These are phyloP conservation scores for Boechera stricta DNA, from an alignment of 345 rosid genomes.

Conservation along the genomic window DNA sequence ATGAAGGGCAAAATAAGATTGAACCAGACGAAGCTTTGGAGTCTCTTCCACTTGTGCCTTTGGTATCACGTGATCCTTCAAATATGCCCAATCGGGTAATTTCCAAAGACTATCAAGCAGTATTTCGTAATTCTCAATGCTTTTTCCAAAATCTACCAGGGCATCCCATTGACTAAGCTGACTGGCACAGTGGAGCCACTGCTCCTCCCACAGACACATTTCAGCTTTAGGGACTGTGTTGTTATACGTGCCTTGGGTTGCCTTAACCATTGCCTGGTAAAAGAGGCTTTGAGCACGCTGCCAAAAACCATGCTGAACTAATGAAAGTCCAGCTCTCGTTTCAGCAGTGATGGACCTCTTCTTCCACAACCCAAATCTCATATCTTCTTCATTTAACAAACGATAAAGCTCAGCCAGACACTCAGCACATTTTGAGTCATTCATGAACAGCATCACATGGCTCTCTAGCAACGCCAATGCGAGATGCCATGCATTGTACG, in stretches of 20 bases:
- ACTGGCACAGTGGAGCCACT: constrained; percentile 91
- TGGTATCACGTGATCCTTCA: constrained; percentile 96
- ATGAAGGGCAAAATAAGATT: constrained; percentile 91
- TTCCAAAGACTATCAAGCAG: constrained; percentile 98
- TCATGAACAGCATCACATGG: constrained; percentile 90
- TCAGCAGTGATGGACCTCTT: constrained; percentile 93
- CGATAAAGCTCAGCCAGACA: constrained; percentile 97
- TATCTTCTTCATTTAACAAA: constrained; percentile 95
- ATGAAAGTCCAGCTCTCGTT: constrained; percentile 95
- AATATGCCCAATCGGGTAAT: constrained; percentile 89
- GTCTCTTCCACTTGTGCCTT: constrained; percentile 99
- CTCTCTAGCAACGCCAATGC: constrained; percentile 93
- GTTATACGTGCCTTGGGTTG: constrained; percentile 97
- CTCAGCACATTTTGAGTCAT: constrained; percentile 90
- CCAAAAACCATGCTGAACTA: constrained; percentile 99
- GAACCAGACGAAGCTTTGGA: constrained; percentile 90
- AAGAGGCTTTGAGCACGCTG: constrained; percentile 91
- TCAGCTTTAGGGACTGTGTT: constrained; percentile 99
- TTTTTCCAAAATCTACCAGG: constrained; percentile 90
- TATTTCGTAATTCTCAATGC: constrained; percentile 88
- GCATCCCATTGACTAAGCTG: constrained; percentile 99
- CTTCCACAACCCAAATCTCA: constrained; percentile 99
- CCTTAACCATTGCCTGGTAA: constrained; percentile 98
- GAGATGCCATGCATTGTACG: constrained; percentile 97
- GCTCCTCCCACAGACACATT: constrained; percentile 99